A percentile compares a stretch with the other conserved stretches of the same genome.
Conservation (phyloP, 257 asterid genomes). For the Solanum ahanhuiri region DNA sequence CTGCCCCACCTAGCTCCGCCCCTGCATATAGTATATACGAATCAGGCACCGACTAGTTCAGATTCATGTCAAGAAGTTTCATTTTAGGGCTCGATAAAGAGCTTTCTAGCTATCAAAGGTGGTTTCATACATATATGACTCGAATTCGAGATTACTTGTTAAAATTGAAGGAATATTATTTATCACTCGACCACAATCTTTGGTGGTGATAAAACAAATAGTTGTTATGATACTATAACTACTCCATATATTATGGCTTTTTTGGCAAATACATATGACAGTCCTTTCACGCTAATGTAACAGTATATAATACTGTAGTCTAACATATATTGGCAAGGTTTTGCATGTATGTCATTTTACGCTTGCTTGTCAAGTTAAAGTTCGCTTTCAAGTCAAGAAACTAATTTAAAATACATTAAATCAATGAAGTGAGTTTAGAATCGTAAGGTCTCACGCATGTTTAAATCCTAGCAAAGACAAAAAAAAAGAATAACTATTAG, state of each 20-base stretch:
- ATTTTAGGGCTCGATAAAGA: no score
- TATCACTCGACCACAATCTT: background rate
- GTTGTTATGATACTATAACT: background rate
- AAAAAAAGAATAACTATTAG: background rate
- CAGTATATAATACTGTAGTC: background rate
- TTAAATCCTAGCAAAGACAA: background rate
- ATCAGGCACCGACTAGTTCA: no score
- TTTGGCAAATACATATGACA: background rate
- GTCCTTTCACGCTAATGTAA: background rate
- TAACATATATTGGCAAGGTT: background rate
- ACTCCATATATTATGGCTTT: background rate
- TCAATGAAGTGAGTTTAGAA: background rate
- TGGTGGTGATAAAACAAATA: background rate
- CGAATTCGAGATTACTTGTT: background rate
- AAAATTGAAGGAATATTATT: background rate
- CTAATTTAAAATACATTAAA: background rate
- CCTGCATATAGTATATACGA: no score
- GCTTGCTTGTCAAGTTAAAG: background rate
- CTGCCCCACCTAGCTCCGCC: no score
- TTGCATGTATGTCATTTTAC: background rate
- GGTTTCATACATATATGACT: no score
- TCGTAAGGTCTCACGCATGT: background rate
- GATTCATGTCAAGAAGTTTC: no score
- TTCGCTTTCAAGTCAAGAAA: background rate
- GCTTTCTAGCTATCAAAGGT: no score